Evolutionary conservation across 148 eudicot genomes (phyloP), one percentile per base, ranked within the genome.

Genomic region (Amaranthus palmeri): DNA sequence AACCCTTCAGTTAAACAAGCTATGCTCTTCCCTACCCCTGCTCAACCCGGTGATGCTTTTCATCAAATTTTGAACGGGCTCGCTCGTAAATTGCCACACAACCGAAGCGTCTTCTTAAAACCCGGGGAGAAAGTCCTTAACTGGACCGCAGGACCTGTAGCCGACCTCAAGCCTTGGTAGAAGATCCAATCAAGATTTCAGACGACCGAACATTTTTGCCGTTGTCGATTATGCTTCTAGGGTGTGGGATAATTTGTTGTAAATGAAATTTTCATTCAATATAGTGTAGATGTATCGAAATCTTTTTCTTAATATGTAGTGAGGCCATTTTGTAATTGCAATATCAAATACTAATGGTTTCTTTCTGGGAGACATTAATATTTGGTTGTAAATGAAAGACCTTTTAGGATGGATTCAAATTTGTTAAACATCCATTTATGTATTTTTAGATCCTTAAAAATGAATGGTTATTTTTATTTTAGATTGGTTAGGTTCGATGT

Each of bases 1-100:
- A 95, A 95, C 76, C 98, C 98, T 72, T 93, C 97, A 2, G 91
- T 95, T 88, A 95, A 95, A 72, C 97, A 91, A 77, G 99, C 99
- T 2, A 95, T 95, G 99, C 75, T 95, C 69, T 95, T 95, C 58
- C 99, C 99, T 51, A 91, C 90, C 54, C 99, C 99, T 9, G 99
- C 89, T 64, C 99, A 95, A 79, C 72, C 96, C 0, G 88, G 99
- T 53, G 99, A 95, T 56, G 97, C 99, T 44, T 95, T 95, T 77
- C 99, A 95, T 82, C 99, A 95, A 78, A 95, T 95, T 18, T 76
- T 95, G 76, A 95, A 95, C 42, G 99, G 99, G 18, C 97, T 95
- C 48, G 99, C 97, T 4, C 92, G 97, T 36, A 95, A 95, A 64
- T 72, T 95, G 82, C 97, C 99, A 0, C 97, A 95, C 25, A 88